Base-by-base conservation (phyloP, 345 rosid species). In the Aegle marmelos region DNA sequence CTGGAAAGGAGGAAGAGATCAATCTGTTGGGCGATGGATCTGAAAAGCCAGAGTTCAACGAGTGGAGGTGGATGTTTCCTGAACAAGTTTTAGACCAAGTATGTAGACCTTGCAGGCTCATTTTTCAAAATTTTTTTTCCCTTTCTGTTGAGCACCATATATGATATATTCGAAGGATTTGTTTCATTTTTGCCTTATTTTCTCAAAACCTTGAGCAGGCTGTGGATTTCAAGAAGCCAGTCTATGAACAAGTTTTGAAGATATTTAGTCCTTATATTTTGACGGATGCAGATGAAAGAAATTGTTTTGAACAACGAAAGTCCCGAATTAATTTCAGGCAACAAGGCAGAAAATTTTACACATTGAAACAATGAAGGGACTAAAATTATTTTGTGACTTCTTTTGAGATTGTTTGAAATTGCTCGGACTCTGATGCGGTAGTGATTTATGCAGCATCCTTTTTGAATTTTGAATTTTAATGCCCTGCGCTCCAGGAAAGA, bases 1-100 rank as follows among this genome's bases (percentile, higher is more conserved):
- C 90, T 2, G 95, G 97, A 36, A 82, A 85, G 60, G 97, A 89
- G 79, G 92, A 88, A 71, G 97, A 92, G 85, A 92, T 92, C 77
- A 88, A 91, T 75, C 93, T 92, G 53, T 77, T 87, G 36, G 97
- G 93, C 8, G 94, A 91, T 48, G 97, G 94, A 37, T 85, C 91
- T 5, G 93, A 88, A 69, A 83, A 83, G 60, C 94, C 94, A 39
- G 94, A 92, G 87, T 92, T 89, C 71, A 86, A 87, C 66, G 86
- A 86, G 62, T 91, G 94, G 94, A 83, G 89, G 8, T 92, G 97
- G 97, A 86, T 89, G 90, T 70, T 83, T 68, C 93, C 93, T 0
- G 89, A 87, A 72, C 89, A 85, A 86, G 88, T 92, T 53, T 66
- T 90, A 71, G 91, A 89, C 58, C 87, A 75, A 63, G 92, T 91